Percentiles rank a stretch among this genome's conserved stretches.
Evolutionary conservation across 192 early-diverging fungal species (phyloP).

Genomic region (Coemansia sp.): DNA sequence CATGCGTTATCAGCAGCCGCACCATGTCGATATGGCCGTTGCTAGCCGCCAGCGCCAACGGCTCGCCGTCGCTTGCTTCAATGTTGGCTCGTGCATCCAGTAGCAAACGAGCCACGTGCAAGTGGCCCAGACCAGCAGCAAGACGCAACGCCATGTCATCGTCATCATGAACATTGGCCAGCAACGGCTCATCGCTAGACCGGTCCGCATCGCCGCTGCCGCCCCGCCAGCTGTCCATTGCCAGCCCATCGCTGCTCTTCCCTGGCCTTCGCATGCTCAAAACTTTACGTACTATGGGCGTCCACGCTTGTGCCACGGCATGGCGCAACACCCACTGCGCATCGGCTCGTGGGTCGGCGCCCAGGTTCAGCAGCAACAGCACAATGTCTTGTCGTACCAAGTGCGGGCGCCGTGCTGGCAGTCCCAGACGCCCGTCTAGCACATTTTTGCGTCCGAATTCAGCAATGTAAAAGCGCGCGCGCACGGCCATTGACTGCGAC

Average conservation of each 20-base stretch:
- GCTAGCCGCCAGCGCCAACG: slow-evolving; percentile 35
- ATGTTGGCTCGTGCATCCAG: slow-evolving; percentile 27
- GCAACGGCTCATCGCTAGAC: not conserved
- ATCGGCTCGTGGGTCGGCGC: slow-evolving; percentile 47
- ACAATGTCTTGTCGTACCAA: slow-evolving; percentile 35
- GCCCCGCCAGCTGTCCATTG: slow-evolving; percentile 38
- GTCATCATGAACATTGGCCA: slow-evolving; percentile 33
- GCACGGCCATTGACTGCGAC: slow-evolving; percentile 35
- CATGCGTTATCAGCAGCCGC: slow-evolving; percentile 23
- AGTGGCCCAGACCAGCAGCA: slow-evolving; percentile 32
- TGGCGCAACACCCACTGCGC: slow-evolving; percentile 54
- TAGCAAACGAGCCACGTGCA: slow-evolving; percentile 20
- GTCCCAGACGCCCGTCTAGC: slow-evolving; percentile 39
- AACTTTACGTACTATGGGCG: slow-evolving; percentile 27
- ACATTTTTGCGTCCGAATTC: slow-evolving; percentile 44
- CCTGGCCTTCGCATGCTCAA: slow-evolving; percentile 11
- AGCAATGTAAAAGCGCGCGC: slow-evolving; percentile 41
- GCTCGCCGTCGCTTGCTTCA: slow-evolving; percentile 20
- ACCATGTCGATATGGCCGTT: slow-evolving; percentile 14
- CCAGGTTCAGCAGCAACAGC: slow-evolving; percentile 48
- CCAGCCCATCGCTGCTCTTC: not conserved
- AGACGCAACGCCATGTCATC: slow-evolving; percentile 38
- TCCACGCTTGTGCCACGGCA: slow-evolving; percentile 40
- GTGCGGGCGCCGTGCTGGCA: slow-evolving; percentile 32
- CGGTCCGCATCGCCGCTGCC: not conserved